Percentiles rank a stretch among this genome's conserved stretches.
Conservation (phyloP, 2,329 filamentous ascomycete species). For the Pochonia chlamydosporia region DNA sequence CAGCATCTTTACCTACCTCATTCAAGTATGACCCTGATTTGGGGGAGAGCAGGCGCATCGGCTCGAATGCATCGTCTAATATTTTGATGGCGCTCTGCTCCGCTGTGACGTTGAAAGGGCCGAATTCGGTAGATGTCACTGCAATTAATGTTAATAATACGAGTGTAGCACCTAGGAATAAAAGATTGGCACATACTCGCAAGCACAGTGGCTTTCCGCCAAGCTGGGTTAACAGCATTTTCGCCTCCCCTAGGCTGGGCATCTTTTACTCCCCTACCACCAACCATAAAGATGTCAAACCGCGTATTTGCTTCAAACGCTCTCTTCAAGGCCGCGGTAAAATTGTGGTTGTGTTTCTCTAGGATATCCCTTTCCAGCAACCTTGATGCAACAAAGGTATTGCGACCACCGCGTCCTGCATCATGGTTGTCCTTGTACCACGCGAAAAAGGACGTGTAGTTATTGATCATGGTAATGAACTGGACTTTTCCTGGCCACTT, state of each 20-base stretch:
- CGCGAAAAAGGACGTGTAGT: slow-evolving; percentile 28
- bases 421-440: slow-evolving; percentile 34
- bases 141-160: too few species aligned
- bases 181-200: slow-evolving; percentile 21
- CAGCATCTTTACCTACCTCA: slow-evolving; percentile 30
- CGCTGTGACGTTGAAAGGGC: slow-evolving; percentile 26
- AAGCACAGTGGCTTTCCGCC: slow-evolving; percentile 40
- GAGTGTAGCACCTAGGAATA: too few species aligned
- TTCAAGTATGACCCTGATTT: slow-evolving; percentile 39
- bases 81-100: slow-evolving; percentile 17
- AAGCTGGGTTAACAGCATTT: slow-evolving; percentile 44
- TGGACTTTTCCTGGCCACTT: slow-evolving; percentile 26
- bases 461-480: slow-evolving; percentile 10
- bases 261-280: slow-evolving; percentile 37
- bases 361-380: slow-evolving; percentile 34
- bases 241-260: slow-evolving; percentile 38
- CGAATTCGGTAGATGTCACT: too few species aligned
- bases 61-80: slow-evolving; percentile 23
- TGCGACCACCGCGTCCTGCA: slow-evolving; percentile 25
- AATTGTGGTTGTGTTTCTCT: slow-evolving; percentile 23
- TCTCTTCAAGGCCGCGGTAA: slow-evolving; percentile 30
- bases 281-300: slow-evolving; percentile 33
- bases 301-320: slow-evolving; percentile 22
- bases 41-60: slow-evolving; percentile 33
- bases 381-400: slow-evolving; percentile 35